A percentile compares a stretch with the other conserved stretches of the same genome.
phyloP scores from a whole-genome alignment of 306 rosid species.

The Albizia julibrissin region DNA sequence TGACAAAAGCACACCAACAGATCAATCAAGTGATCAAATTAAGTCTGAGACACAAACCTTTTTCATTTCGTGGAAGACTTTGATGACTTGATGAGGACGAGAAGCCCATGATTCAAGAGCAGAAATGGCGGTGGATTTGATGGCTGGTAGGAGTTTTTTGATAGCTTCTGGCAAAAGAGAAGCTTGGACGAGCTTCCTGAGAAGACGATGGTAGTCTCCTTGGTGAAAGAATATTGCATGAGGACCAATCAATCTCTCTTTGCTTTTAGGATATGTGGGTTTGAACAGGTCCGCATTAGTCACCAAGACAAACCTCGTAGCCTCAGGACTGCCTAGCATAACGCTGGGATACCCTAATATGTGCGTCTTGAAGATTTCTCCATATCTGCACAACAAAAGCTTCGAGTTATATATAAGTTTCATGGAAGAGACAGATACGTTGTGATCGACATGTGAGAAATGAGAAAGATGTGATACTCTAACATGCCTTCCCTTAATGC shows the following conservation, averaged over 20 bases:
- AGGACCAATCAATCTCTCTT: slow-evolving; percentile 82
- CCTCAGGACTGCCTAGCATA: slow-evolving; percentile 84
- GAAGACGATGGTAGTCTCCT: slow-evolving; percentile 76
- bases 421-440: neutral
- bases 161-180: slow-evolving; percentile 59
- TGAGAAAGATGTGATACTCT: too few relatives aligned
- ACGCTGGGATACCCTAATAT: slow-evolving; percentile 81
- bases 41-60: slow-evolving; percentile 47
- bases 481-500: too few relatives aligned
- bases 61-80: slow-evolving; percentile 70
- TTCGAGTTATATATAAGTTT: neutral
- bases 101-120: slow-evolving; percentile 68
- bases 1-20: too few relatives aligned
- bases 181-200: too few relatives aligned
- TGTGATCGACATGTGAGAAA: too few relatives aligned
- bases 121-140: slow-evolving; percentile 56
- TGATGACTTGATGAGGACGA: slow-evolving; percentile 36
- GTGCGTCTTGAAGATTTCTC: slow-evolving; percentile 82
- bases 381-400: slow-evolving; percentile 51
- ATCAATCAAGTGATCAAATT: neutral
- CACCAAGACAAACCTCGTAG: slow-evolving; percentile 74
- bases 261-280: slow-evolving; percentile 89
- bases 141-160: slow-evolving; percentile 47
- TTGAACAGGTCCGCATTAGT: slow-evolving; percentile 78
- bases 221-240: slow-evolving; percentile 87